Evolutionary conservation across 257 asterid genomes (phyloP).

Genomic region (Nicotiana undulata): DNA sequence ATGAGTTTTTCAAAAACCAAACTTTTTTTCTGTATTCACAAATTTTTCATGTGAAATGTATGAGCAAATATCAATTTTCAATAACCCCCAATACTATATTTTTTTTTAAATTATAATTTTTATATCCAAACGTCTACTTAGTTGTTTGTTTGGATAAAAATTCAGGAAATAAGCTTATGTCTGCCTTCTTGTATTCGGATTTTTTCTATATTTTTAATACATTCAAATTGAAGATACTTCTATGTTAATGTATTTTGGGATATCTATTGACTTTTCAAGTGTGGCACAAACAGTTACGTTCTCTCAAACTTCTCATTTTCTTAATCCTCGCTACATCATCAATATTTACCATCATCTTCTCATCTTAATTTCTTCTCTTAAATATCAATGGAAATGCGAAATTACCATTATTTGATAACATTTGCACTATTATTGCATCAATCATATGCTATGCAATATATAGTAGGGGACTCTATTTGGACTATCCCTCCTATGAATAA

Average conservation of each 20-base stretch:
- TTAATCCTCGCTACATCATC: not conserved
- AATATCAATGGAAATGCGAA: not conserved
- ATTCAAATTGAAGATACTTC: no score
- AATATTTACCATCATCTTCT: not conserved
- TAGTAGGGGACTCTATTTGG: constrained; percentile 66
- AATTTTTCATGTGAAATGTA: no score
- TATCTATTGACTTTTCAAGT: not conserved
- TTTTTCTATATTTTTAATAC: no score
- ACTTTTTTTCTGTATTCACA: no score
- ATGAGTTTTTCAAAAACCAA: no score
- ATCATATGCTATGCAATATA: constrained; percentile 18
- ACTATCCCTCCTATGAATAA: constrained; percentile 44
- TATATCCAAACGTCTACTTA: no score
- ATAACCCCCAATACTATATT: no score
- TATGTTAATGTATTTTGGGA: not conserved
- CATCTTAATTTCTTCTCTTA: not conserved
- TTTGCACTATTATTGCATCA: not conserved
- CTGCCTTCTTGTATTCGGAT: no score
- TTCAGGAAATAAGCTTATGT: no score
- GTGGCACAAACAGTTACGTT: not conserved
- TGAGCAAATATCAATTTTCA: no score
- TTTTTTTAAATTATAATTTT: no score
- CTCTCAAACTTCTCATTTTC: not conserved
- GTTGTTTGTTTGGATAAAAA: no score
- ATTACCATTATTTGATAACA: not conserved